phyloP scores from a whole-genome alignment of 83 land plant genomes.

The Diphasiastrum complanatum region DNA sequence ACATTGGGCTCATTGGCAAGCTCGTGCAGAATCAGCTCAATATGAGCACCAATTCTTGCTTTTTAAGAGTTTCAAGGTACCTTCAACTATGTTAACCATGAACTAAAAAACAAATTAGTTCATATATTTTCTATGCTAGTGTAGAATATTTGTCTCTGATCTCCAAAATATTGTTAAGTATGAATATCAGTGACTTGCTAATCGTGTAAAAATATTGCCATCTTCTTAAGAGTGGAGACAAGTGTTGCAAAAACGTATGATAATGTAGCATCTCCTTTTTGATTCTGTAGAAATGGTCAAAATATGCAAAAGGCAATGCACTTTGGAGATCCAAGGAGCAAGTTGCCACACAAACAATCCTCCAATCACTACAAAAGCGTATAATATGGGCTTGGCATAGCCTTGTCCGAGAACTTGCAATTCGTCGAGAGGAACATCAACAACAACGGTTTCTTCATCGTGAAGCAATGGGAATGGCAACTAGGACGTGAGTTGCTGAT shows the following conservation, averaged over 20 bases:
- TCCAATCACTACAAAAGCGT: slow-evolving; percentile 19
- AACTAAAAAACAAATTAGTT: neutral
- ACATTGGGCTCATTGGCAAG: slow-evolving; percentile 15
- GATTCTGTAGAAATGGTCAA: slow-evolving; percentile 12
- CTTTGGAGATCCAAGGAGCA: slow-evolving; percentile 18
- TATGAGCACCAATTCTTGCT: slow-evolving; percentile 18
- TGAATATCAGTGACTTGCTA: no score
- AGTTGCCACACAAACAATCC: slow-evolving; percentile 1
- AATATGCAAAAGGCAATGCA: slow-evolving; percentile 8
- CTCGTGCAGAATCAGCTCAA: neutral
- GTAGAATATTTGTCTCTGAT: no score
- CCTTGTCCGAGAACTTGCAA: slow-evolving; percentile 14
- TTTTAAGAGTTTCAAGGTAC: slow-evolving; percentile 14
- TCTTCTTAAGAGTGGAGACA: no score
- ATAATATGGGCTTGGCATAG: slow-evolving; percentile 24
- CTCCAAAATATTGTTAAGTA: no score
- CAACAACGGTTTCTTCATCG: slow-evolving; percentile 21
- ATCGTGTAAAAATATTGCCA: no score
- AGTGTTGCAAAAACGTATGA: no score
- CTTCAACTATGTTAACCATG: neutral
- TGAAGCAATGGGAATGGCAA: slow-evolving; percentile 18
- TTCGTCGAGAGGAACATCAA: slow-evolving; percentile 20
- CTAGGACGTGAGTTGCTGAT: slow-evolving; percentile 20
- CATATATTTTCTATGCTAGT: no score
- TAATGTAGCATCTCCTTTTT: no score